Conservation (phyloP, 2,329 filamentous ascomycete genomes). For the Cladosporium sp. region DNA sequence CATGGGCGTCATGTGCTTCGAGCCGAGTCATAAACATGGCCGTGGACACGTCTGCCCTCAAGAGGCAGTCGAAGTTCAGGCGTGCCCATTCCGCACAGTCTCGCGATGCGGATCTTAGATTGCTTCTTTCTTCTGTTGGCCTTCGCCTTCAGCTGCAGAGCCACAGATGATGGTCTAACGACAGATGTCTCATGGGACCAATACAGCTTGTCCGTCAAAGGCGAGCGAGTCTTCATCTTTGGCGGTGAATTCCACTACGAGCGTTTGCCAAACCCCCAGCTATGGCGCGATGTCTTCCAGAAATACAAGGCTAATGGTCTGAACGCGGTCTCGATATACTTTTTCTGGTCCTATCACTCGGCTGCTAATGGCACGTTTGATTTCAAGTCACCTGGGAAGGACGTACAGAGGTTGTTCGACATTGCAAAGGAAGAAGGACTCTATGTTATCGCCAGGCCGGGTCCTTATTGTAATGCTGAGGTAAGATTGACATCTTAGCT, state of each 20-base stretch:
- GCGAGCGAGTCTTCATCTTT: constrained; percentile 67
- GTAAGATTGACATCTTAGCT: constrained; percentile 28
- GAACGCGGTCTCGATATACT: constrained; percentile 74
- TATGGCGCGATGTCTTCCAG: constrained; percentile 71
- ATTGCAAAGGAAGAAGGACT: constrained; percentile 69
- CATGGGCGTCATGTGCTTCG: not conserved
- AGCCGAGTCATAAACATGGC: not conserved
- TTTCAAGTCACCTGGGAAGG: constrained; percentile 68
- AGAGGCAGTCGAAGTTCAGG: not conserved
- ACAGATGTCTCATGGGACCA: not conserved
- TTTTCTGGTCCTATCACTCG: constrained; percentile 74
- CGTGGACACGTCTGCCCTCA: not conserved
- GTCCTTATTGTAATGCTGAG: not conserved
- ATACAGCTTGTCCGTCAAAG: constrained; percentile 43
- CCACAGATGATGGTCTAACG: not conserved
- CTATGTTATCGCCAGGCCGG: constrained; percentile 61
- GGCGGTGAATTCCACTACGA: constrained; percentile 71
- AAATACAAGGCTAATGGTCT: constrained; percentile 80
- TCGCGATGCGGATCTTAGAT: not conserved
- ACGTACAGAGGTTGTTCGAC: constrained; percentile 69
- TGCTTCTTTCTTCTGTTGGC: not conserved
- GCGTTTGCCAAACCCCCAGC: constrained; percentile 56
- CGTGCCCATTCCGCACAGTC: not conserved
- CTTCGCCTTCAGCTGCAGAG: not conserved
- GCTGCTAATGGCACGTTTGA: constrained; percentile 58